These are phyloP conservation scores for Pestalotiopsis sp. DNA, from an alignment of 2,329 filamentous ascomycete species.

Conservation along the genomic window DNA sequence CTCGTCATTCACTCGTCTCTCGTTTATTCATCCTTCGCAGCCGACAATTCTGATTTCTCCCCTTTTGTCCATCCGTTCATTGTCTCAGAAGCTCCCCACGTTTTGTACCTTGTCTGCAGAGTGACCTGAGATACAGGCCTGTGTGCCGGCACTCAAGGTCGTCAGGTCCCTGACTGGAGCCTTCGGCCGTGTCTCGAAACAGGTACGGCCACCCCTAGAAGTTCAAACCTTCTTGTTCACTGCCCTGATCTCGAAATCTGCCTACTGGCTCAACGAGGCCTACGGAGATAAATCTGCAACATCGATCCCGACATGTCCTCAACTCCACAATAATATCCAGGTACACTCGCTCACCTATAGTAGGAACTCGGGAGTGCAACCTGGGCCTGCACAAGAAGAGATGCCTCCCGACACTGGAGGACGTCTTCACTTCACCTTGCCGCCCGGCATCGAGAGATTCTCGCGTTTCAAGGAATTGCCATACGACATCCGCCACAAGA, in stretches of 20 bases:
- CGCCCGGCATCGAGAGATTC: slow-evolving; percentile 25
- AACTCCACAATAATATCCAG: neutral
- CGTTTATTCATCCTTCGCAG: neutral
- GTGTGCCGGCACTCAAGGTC: too few relatives aligned
- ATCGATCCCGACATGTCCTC: neutral
- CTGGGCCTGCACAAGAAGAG: neutral
- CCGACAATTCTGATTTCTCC: too few relatives aligned
- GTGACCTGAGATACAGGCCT: too few relatives aligned
- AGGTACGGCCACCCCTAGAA: neutral
- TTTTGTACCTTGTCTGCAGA: too few relatives aligned
- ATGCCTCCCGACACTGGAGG: neutral
- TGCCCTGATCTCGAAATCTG: neutral
- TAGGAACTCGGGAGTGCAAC: neutral
- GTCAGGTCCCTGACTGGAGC: too few relatives aligned
- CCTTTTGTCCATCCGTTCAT: too few relatives aligned
- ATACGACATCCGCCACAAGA: slow-evolving; percentile 30
- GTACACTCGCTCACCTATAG: neutral
- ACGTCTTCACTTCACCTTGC: slow-evolving; percentile 24
- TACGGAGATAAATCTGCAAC: neutral
- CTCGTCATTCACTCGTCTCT: neutral
- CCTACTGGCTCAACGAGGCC: neutral
- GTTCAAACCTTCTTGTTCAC: neutral
- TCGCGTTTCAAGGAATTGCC: slow-evolving; percentile 27
- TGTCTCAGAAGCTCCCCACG: too few relatives aligned
- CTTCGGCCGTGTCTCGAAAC: neutral